These are phyloP conservation scores for Barnettozyma siamensis DNA, from an alignment of 805 yeast genomes.

Conservation along the genomic window DNA sequence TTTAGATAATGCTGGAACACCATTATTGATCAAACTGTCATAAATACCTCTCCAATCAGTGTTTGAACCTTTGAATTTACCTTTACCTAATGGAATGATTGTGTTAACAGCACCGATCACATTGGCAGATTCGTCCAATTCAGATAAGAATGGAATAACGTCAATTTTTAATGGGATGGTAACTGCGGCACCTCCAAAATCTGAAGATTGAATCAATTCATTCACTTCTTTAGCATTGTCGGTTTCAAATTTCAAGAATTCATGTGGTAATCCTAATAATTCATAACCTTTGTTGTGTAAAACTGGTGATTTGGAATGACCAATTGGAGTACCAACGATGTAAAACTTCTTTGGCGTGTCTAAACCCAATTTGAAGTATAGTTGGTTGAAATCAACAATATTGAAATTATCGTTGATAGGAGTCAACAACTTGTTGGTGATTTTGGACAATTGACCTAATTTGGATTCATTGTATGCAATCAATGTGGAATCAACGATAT, in stretches of 20 bases:
- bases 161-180: slow-evolving; percentile 91
- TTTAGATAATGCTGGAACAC: slow-evolving; percentile 41
- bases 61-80: slow-evolving; percentile 69
- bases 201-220: slow-evolving; percentile 40
- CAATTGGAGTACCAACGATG: slow-evolving; percentile 76
- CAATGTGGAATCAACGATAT: slow-evolving; percentile 53
- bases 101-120: slow-evolving; percentile 95
- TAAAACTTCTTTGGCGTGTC: slow-evolving; percentile 51
- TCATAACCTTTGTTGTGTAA: slow-evolving; percentile 78
- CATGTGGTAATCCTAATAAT: slow-evolving; percentile 71
- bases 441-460: slow-evolving; percentile 72
- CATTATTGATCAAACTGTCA: slow-evolving; percentile 57
- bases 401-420: slow-evolving; percentile 76
- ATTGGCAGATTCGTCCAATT: slow-evolving; percentile 69
- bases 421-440: slow-evolving; percentile 67
- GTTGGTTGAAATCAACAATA: slow-evolving; percentile 55
- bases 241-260: slow-evolving; percentile 64
- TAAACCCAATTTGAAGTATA: slow-evolving; percentile 58
- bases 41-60: slow-evolving; percentile 94
- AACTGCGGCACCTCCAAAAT: slow-evolving; percentile 91
- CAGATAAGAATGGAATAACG: slow-evolving; percentile 59
- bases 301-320: slow-evolving; percentile 85
- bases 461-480: slow-evolving; percentile 81
- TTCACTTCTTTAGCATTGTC: slow-evolving; percentile 52
- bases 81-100: slow-evolving; percentile 47